phyloP scores from a whole-genome alignment of 2,329 filamentous ascomycete species.

The Aspergillus sp. region DNA sequence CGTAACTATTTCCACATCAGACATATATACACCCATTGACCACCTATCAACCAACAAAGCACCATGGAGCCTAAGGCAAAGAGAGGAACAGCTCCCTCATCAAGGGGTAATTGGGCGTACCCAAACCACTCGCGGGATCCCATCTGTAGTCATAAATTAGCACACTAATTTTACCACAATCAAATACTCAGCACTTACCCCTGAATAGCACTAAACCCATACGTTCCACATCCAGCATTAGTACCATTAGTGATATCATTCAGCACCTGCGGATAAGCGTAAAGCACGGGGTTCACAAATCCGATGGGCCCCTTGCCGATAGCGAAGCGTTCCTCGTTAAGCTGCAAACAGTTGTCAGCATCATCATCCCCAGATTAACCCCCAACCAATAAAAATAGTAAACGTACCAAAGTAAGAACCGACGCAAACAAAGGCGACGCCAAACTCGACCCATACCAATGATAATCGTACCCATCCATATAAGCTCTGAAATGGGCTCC shows the following conservation, averaged over 20 bases:
- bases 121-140: slow-evolving; percentile 37
- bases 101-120: slow-evolving; percentile 35
- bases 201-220: slow-evolving; percentile 30
- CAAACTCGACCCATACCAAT: slow-evolving; percentile 33
- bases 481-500: slow-evolving; percentile 38
- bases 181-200: slow-evolving; percentile 18
- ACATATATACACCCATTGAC: not conserved
- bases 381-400: not conserved
- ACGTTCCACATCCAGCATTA: slow-evolving; percentile 30
- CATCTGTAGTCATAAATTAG: slow-evolving; percentile 18
- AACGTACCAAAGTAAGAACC: slow-evolving; percentile 31
- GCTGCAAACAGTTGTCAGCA: slow-evolving; percentile 17
- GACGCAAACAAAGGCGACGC: slow-evolving; percentile 34
- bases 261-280: slow-evolving; percentile 36
- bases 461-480: slow-evolving; percentile 18
- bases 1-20: not conserved
- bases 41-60: not conserved
- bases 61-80: slow-evolving; percentile 15
- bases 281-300: slow-evolving; percentile 54
- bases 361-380: not conserved
- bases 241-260: slow-evolving; percentile 47
- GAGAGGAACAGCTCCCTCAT: slow-evolving; percentile 32
- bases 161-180: not conserved
- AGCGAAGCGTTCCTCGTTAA: slow-evolving; percentile 54
- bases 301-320: slow-evolving; percentile 52